These are phyloP conservation scores for Zalaria obscura DNA, from an alignment of 2,329 filamentous ascomycete genomes.

Conservation along the genomic window DNA sequence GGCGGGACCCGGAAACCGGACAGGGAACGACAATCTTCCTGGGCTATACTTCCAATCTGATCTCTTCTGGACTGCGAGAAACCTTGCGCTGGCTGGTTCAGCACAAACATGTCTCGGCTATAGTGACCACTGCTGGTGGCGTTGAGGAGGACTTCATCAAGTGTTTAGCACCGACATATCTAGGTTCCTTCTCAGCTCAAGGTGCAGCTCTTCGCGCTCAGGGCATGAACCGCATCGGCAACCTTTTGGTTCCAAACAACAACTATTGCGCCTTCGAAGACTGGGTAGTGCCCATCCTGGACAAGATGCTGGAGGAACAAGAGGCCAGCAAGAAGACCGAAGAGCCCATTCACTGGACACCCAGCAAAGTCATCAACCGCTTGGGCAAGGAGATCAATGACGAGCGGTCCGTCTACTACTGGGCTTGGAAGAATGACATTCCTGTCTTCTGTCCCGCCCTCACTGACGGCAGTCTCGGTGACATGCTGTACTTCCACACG, in stretches of 20 bases:
- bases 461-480: constrained; percentile 86
- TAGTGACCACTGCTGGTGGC: constrained; percentile 90
- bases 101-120: constrained; percentile 80
- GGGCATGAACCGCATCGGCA: constrained; percentile 91
- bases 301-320: constrained; percentile 86
- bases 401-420: constrained; percentile 85
- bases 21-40: constrained; percentile 86
- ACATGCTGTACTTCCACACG: constrained; percentile 98
- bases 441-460: constrained; percentile 93
- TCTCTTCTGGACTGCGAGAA: constrained; percentile 86
- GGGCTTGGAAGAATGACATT: constrained; percentile 94
- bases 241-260: constrained; percentile 86
- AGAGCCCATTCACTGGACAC: constrained; percentile 76
- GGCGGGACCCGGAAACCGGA: constrained; percentile 65
- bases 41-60: constrained; percentile 93
- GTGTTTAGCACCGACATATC: constrained; percentile 85
- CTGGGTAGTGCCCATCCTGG: constrained; percentile 92
- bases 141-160: constrained; percentile 98
- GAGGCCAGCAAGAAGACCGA: constrained; percentile 52
- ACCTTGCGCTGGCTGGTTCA: constrained; percentile 85
- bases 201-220: constrained; percentile 68
- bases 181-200: constrained; percentile 67
- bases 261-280: constrained; percentile 98
- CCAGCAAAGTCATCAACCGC: constrained; percentile 77
- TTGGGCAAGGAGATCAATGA: constrained; percentile 91